Conservation (phyloP, 1,284 basidiomycete genomes). For the Cutaneotrichosporon spelunceum region DNA sequence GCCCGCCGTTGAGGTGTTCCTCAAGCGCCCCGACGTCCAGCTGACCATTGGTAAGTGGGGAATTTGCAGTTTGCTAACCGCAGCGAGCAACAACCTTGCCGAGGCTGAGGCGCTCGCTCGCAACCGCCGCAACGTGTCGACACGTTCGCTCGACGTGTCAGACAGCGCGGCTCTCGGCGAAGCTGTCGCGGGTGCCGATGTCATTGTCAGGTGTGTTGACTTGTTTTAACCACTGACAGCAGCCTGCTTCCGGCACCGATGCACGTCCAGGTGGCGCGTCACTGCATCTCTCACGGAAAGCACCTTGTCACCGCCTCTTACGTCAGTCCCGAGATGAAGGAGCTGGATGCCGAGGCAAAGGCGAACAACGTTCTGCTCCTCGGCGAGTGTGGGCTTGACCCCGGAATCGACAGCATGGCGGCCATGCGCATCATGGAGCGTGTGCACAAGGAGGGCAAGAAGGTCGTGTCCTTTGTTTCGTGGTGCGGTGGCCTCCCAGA, state of each 20-base stretch:
- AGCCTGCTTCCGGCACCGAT: constrained; percentile 73
- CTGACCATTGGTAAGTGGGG: constrained; percentile 67
- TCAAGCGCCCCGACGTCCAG: constrained; percentile 60
- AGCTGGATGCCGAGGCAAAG: constrained; percentile 65
- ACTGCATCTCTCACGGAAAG: constrained; percentile 69
- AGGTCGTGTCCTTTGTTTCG: constrained; percentile 74
- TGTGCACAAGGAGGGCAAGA: constrained; percentile 61
- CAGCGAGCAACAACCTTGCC: constrained; percentile 67
- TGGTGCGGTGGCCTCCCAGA: constrained; percentile 93
- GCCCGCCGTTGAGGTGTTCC: constrained; percentile 72
- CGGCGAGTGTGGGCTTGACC: constrained; percentile 91
- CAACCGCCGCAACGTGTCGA: constrained; percentile 60
- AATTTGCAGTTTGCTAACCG: constrained; percentile 10
- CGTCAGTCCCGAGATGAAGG: constrained; percentile 74
- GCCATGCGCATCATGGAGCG: constrained; percentile 71
- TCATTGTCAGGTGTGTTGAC: constrained; percentile 42
- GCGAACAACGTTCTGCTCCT: constrained; percentile 70
- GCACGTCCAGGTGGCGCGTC: constrained; percentile 70
- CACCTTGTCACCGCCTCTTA: constrained; percentile 93
- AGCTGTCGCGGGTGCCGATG: constrained; percentile 61
- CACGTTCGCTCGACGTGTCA: constrained; percentile 63
- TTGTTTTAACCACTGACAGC: neutral
- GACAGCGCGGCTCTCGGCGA: constrained; percentile 57
- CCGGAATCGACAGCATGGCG: constrained; percentile 88
- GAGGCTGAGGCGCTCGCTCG: constrained; percentile 62